Percentiles rank a stretch among this genome's conserved stretches.
Conservation (phyloP, 2,329 filamentous ascomycete genomes). For the Camillea tinctor region DNA sequence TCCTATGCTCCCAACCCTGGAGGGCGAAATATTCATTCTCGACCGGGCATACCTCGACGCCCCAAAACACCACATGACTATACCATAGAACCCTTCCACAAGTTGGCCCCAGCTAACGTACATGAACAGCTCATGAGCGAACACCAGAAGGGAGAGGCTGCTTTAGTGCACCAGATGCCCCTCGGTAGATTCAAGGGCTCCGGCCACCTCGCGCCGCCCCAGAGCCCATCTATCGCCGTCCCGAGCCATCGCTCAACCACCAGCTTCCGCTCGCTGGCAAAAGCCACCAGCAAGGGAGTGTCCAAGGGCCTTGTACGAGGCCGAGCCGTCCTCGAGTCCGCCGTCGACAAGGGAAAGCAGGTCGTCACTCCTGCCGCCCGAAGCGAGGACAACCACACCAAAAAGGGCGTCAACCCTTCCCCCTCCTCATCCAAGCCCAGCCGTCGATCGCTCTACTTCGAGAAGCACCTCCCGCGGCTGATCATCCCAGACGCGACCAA, state of each 20-base stretch:
- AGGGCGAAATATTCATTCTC: background rate
- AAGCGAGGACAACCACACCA: background rate
- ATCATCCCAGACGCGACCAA: conserved; percentile 7
- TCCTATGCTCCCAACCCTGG: background rate
- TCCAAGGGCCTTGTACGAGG: background rate
- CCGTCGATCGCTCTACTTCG: background rate
- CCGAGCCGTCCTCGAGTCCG: background rate
- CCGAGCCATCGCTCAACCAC: conserved; percentile 1
- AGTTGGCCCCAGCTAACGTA: conserved; percentile 1
- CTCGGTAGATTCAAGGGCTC: background rate
- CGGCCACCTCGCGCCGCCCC: background rate
- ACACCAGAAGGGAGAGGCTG: background rate
- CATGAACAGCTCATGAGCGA: conserved; percentile 4
- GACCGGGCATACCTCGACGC: background rate
- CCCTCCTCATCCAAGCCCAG: background rate
- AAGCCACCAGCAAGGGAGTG: background rate
- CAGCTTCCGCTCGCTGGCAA: background rate
- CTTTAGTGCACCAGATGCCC: background rate
- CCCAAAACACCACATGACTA: conserved; percentile 6
- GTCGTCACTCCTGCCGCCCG: too few species aligned
- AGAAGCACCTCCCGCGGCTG: conserved; percentile 8
- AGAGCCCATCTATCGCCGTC: background rate
- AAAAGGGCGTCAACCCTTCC: background rate
- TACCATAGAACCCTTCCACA: conserved; percentile 5
- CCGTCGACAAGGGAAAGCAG: background rate